Evolutionary conservation across 768 basidiomycete genomes (phyloP), one percentile per base, ranked within the genome.

Genomic region (Crucibulum laeve): DNA sequence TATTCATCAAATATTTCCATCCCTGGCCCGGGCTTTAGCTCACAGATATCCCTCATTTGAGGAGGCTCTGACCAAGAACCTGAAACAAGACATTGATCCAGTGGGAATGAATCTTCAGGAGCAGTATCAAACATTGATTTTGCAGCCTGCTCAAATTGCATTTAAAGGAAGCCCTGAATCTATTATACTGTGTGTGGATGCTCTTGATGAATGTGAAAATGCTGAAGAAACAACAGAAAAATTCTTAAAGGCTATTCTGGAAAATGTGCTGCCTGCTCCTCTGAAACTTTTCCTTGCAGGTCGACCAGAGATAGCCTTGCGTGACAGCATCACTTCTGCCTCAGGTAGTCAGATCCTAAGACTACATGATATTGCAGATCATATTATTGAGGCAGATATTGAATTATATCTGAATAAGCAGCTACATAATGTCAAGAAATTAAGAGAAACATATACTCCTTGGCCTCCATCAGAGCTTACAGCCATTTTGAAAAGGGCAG

Each of bases 161-260:
- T n/a, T 30, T 30, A 30, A 10, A 8, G n/a, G n/a, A 10, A n/a
- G 28, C 28, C 10, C 10, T 30, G 10, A 10, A n/a, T n/a, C 28
- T 8, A 30, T 10, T 10, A 30, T 30, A 30, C n/a, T n/a, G 10
- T 10, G 10, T 10, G 23, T 59, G 15, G 57, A 57, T 46, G 57
- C 56, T 17, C 25, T 59, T 7, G 57, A 57, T 40, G 57, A 59
- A 53, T 59, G 55, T 46, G 39, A 48, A n/a, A n/a, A 30, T n/a
- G n/a, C n/a, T 30, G 28, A n/a, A 30, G n/a, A 10, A 30, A n/a
- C 28, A n/a, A 30, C 28, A 30, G n/a, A 30, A n/a, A 30, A 30
- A n/a, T 30, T 30, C n/a, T 30, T 30, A 30, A n/a, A 30, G 28
- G 28, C n/a, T 8, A n/a, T 30, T 10, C 28, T 30, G 10, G n/a